Base-by-base conservation (phyloP, 176 grass and related monocot species). In the Dactylis glomerata region DNA sequence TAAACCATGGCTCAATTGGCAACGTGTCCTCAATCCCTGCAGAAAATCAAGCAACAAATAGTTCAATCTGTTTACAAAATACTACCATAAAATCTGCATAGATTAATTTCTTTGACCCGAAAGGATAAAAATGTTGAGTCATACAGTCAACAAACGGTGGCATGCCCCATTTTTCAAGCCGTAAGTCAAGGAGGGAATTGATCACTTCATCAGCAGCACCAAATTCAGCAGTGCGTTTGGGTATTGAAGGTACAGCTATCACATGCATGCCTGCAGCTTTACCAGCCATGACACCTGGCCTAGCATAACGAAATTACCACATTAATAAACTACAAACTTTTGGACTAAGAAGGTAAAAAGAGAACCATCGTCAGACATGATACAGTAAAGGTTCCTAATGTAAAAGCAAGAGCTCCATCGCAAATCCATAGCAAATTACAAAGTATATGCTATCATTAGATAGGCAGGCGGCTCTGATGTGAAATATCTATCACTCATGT, bases 211-310 rank as follows among this genome's bases (percentile, higher is more conserved):
- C 93, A 86, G 96, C 96, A 65, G 81, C 83, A 87, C 47, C 83
- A 54, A 91, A 95, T 56, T 93, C 88, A 74, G 69, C 83, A 75
- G 77, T 87, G 85, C 77, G 92, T 94, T 95, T 98, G 47, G 89
- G 96, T 49, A 95, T 34, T 84, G 92, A 98, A 55, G 96, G 93
- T 68, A 98, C 93, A 88, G 89, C 93, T 81, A 93, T 85, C 82
- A 95, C 93, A 81, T 85, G 46, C 96, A 95, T 98, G 83, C 89
- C 96, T 76, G 93, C 96, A 74, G 91, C 89, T 78, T 98, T 98
- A 57, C 91, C 91, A 86, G 91, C 91, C 65, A 61, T 79, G 68
- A 95, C 80, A 67, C 96, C 96, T 84, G 87, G 85, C 75, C 92
- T 94, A 79, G 45, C 38, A 87, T 55, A 85, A 59, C 13, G 41